Evolutionary conservation across 2,329 filamentous ascomycete genomes (phyloP), one percentile per base, ranked within the genome.

Genomic region (Fusarium buxicola): DNA sequence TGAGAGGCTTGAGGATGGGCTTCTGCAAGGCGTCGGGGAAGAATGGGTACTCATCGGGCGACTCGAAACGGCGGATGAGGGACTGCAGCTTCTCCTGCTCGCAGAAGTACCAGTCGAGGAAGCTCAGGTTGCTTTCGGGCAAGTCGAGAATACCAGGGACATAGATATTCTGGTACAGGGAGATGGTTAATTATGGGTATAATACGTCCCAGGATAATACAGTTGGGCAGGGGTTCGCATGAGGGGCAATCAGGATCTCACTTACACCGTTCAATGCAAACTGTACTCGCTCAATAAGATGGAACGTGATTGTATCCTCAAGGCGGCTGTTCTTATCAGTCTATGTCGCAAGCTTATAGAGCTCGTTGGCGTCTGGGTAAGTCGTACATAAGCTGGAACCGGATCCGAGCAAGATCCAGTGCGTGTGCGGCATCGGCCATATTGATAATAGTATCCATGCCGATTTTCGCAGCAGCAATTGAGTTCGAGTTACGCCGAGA

Each of bases 1-100:
- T 78, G 68, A 99, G 84, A 8, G 93, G 91, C 68, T 91, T 89
- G n/a, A 99, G 86, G 60, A 99, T 91, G 24, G 94, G 92, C 52
- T 84, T 82, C 71, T 92, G 87, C 35, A 97, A 82, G 9, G 87
- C 89, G 27, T 91, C 85, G 2, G 93, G 92, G 81, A 97, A 99
- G 86, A 98, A 99, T 18, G 95, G 92, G 77, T 97, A 94, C 80
- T 99, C 95, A 82, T 99, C 95, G 34, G 95, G 95, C 0, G 92
- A 92, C 76, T 99, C 89, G 82, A 93, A 99, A 74, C 95, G 92
- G 68, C 95, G 92, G 68, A 99, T 94, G 48, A 92, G 86, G 12
- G 94, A 97, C 76, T 99, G 94, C 7, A 98, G 82, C 62, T 88
- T 89, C 79, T 99, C 95, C 74, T 97, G 92, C 76, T 97, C 91